Conservation (phyloP, 148 eudicot genomes). For the Vaccinium myrtillus region DNA sequence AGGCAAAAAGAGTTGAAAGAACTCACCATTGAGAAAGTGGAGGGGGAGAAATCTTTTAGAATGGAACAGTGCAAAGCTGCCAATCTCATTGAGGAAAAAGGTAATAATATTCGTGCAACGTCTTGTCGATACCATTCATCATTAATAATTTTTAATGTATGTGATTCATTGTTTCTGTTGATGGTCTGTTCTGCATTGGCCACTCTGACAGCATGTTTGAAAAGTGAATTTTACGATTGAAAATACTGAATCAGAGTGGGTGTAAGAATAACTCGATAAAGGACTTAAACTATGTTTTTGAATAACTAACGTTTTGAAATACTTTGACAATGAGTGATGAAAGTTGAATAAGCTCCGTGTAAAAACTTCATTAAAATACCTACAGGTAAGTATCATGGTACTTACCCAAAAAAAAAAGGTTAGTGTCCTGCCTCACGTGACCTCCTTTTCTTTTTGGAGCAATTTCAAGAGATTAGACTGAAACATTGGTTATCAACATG, state of each 20-base stretch:
- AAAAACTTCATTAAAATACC: background rate
- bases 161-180: background rate
- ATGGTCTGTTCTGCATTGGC: background rate
- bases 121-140: background rate
- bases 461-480: background rate
- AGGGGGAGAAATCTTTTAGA: slow-evolving; percentile 43
- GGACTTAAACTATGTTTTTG: background rate
- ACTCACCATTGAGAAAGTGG: slow-evolving; percentile 58
- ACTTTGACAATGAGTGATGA: background rate
- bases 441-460: background rate
- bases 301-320: background rate
- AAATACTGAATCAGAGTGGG: background rate
- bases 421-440: background rate
- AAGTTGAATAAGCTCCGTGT: background rate
- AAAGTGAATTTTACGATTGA: background rate
- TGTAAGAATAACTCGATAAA: background rate
- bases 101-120: slow-evolving; percentile 29
- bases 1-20: slow-evolving; percentile 68
- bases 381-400: background rate
- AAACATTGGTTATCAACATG: background rate
- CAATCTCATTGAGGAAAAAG: slow-evolving; percentile 62
- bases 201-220: background rate
- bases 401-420: background rate
- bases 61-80: slow-evolving; percentile 47
- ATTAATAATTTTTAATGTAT: background rate